Evolutionary conservation across 202 grass and related monocot genomes (phyloP).

Genomic region (Schoenoplectus tabernaemontani): DNA sequence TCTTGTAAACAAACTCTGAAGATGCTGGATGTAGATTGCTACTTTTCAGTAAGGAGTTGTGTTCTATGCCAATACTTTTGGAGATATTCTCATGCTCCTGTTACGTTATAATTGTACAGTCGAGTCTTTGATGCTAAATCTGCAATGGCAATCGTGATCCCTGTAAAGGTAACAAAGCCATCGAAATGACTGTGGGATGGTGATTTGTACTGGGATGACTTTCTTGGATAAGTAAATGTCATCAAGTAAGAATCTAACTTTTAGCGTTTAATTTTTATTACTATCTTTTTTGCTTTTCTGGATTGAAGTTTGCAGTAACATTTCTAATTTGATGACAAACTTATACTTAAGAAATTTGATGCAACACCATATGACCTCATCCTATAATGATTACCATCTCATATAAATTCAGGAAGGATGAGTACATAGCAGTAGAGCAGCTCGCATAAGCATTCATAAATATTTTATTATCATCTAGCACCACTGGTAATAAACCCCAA

Average conservation of each 20-base stretch:
- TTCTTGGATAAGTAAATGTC: conserved; percentile 49
- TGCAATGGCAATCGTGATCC: conserved; percentile 65
- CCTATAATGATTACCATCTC: not conserved
- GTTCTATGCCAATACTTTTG: not conserved
- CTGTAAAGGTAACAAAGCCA: conserved; percentile 46
- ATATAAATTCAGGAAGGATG: conserved; percentile 40
- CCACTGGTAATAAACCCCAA: conserved; percentile 50
- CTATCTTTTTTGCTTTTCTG: not conserved
- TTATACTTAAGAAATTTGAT: not conserved
- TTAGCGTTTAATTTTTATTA: not conserved
- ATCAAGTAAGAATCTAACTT: conserved; percentile 33
- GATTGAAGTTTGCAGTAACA: not conserved
- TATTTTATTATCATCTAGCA: conserved; percentile 89
- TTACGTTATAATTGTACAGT: conserved; percentile 49
- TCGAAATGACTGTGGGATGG: conserved; percentile 50
- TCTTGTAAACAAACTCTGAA: not conserved
- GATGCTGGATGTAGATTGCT: not conserved
- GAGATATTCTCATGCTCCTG: conserved; percentile 25
- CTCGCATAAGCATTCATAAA: conserved; percentile 69
- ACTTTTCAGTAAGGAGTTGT: not conserved
- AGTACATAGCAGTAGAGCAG: conserved; percentile 52
- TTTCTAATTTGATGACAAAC: not conserved
- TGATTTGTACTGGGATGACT: conserved; percentile 87
- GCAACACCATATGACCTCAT: not conserved
- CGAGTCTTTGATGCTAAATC: conserved; percentile 72